These are phyloP conservation scores for Arachis stenosperma DNA, from an alignment of 306 rosid genomes.

Conservation along the genomic window DNA sequence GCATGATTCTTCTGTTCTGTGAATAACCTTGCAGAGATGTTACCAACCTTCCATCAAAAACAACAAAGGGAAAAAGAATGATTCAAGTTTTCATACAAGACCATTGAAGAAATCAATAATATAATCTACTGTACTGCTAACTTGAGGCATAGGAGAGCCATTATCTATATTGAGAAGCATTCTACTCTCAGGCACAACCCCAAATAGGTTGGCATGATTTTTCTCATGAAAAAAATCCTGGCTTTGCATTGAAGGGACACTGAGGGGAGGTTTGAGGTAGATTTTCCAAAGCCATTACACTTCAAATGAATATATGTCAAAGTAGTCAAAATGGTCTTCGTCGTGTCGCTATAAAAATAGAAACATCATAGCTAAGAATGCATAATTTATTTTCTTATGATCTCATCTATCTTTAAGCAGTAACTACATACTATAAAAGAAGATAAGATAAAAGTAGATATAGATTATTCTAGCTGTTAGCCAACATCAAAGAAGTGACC, in stretches of 20 bases:
- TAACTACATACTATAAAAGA: constrained; percentile 20
- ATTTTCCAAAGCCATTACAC: constrained; percentile 69
- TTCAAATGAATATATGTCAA: constrained; percentile 80
- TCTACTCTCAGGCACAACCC: constrained; percentile 88
- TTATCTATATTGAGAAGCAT: constrained; percentile 94
- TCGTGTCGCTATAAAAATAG: constrained; percentile 70
- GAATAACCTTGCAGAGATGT: constrained; percentile 52
- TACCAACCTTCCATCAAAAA: constrained; percentile 68
- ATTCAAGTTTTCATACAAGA: background rate
- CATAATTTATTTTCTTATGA: background rate
- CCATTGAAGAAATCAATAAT: constrained; percentile 23
- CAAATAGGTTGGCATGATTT: constrained; percentile 84
- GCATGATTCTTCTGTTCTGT: constrained; percentile 41
- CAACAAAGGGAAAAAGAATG: background rate
- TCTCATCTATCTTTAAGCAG: constrained; percentile 6
- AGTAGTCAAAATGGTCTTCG: constrained; percentile 69
- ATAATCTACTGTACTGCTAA: constrained; percentile 39
- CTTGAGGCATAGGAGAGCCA: constrained; percentile 95
- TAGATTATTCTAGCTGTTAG: background rate
- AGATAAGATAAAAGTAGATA: background rate
- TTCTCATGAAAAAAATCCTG: constrained; percentile 89
- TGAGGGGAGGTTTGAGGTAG: constrained; percentile 70
- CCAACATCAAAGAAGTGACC: background rate
- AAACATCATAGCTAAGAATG: constrained; percentile 27
- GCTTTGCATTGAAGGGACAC: constrained; percentile 86